A percentile compares a stretch with the other conserved stretches of the same genome.
Conservation (phyloP, 352 stramenopile genomes). For the Phytophthora rubi region DNA sequence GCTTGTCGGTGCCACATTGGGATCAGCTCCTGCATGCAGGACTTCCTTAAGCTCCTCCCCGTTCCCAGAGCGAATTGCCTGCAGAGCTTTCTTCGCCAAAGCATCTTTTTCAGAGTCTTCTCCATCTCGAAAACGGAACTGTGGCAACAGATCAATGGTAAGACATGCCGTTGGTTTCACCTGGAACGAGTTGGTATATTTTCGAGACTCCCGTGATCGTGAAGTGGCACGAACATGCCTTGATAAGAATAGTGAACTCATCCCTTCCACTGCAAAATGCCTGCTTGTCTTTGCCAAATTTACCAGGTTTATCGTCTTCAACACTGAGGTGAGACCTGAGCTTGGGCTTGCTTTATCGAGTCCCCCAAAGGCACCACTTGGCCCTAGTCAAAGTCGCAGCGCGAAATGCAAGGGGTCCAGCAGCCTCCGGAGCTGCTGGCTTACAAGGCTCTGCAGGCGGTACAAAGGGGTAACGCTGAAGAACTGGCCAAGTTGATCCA, state of each 20-base stretch:
- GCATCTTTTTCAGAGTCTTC: neutral
- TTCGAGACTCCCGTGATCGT: neutral
- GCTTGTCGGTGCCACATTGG: constrained; percentile 6
- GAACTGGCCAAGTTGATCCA: constrained; percentile 35
- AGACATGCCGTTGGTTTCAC: constrained; percentile 12
- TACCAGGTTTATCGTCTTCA: constrained; percentile 16
- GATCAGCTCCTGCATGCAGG: constrained; percentile 1
- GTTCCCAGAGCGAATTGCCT: neutral
- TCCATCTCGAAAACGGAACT: constrained; percentile 7
- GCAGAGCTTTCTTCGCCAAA: constrained; percentile 15
- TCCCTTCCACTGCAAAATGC: neutral
- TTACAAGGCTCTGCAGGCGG: constrained; percentile 39
- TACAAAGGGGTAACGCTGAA: constrained; percentile 35
- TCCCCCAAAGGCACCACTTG: neutral
- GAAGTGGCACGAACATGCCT: constrained; percentile 1
- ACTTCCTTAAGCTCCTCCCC: neutral
- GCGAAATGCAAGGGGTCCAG: constrained; percentile 22
- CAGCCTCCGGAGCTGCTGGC: constrained; percentile 31
- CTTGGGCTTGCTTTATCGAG: neutral
- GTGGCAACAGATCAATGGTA: neutral
- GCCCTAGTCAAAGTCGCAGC: neutral
- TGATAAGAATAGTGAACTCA: constrained; percentile 20
- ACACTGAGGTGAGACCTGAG: neutral
- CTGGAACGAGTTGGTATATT: neutral
- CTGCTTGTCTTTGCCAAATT: constrained; percentile 1